Percentiles rank a stretch among this genome's conserved stretches.
Evolutionary conservation across 2,329 filamentous ascomycete genomes (phyloP).

Genomic region (Orbilia brochopaga): DNA sequence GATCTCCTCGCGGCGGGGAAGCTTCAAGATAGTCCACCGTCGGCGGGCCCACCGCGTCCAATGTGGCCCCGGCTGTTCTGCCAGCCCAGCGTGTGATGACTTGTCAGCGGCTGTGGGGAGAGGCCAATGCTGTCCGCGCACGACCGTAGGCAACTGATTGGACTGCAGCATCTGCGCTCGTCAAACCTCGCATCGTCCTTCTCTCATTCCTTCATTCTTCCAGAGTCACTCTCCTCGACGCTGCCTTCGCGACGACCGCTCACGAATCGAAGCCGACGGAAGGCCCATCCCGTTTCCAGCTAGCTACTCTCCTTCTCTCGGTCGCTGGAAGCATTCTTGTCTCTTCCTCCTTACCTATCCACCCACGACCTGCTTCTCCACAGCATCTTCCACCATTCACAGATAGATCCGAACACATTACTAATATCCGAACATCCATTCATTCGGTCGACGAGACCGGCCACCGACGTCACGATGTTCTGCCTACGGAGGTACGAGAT

Average conservation of each 20-base stretch:
- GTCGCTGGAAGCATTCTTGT: too few species aligned
- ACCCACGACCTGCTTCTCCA: too few species aligned
- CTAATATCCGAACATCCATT: neutral
- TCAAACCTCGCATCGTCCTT: slow-evolving; percentile 19
- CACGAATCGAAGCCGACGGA: too few species aligned
- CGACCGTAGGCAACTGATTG: slow-evolving; percentile 8
- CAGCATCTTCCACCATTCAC: too few species aligned
- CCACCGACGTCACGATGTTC: slow-evolving; percentile 63
- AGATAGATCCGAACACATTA: neutral
- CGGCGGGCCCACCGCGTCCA: too few species aligned
- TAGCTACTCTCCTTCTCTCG: too few species aligned
- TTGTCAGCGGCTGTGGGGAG: neutral
- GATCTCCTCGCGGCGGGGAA: too few species aligned
- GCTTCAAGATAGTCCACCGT: too few species aligned
- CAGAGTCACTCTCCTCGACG: neutral
- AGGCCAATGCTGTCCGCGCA: slow-evolving; percentile 32
- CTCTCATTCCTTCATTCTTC: neutral
- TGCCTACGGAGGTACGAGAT: slow-evolving; percentile 68
- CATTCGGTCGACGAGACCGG: neutral
- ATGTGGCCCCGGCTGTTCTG: too few species aligned
- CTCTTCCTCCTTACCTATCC: too few species aligned
- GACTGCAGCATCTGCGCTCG: slow-evolving; percentile 20
- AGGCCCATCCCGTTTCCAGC: too few species aligned
- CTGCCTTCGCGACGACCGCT: neutral
- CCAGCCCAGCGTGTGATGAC: slow-evolving; percentile 14